These are phyloP conservation scores for Rubus parviflorus DNA, from an alignment of 306 rosid genomes.

Conservation along the genomic window DNA sequence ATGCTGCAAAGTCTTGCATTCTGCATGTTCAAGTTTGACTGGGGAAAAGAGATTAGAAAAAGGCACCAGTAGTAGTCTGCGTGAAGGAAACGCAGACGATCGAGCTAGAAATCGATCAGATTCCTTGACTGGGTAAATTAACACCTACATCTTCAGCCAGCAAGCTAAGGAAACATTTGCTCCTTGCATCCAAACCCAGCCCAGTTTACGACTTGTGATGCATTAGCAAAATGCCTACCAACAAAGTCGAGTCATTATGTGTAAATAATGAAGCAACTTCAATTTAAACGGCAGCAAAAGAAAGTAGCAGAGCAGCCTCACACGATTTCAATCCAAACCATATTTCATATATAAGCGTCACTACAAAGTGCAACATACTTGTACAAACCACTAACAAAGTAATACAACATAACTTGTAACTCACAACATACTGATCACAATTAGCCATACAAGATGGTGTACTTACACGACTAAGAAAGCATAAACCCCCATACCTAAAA, in stretches of 20 bases:
- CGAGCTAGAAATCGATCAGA: background rate
- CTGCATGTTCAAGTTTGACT: background rate
- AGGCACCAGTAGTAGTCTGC: background rate
- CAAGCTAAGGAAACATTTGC: no score
- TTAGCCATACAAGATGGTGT: slow-evolving; percentile 36
- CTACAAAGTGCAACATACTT: slow-evolving; percentile 34
- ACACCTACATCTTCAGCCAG: no score
- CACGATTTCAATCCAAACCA: slow-evolving; percentile 12
- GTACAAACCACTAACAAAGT: slow-evolving; percentile 27
- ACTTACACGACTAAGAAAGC: slow-evolving; percentile 37
- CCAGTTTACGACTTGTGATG: no score
- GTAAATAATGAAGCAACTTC: no score
- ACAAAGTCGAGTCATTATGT: no score
- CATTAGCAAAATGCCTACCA: no score
- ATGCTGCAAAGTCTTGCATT: background rate
- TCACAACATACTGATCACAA: slow-evolving; percentile 38
- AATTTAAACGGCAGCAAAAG: no score
- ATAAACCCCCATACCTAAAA: slow-evolving; percentile 37
- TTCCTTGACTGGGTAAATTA: background rate
- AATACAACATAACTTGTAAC: slow-evolving; percentile 23
- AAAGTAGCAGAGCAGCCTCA: background rate
- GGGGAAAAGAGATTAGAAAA: background rate
- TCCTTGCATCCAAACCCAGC: no score
- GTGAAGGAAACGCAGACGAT: slow-evolving; percentile 4
- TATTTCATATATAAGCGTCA: slow-evolving; percentile 32